These are phyloP conservation scores for Apiospora kogelbergensis DNA, from an alignment of 2,329 filamentous ascomycete species.

Conservation along the genomic window DNA sequence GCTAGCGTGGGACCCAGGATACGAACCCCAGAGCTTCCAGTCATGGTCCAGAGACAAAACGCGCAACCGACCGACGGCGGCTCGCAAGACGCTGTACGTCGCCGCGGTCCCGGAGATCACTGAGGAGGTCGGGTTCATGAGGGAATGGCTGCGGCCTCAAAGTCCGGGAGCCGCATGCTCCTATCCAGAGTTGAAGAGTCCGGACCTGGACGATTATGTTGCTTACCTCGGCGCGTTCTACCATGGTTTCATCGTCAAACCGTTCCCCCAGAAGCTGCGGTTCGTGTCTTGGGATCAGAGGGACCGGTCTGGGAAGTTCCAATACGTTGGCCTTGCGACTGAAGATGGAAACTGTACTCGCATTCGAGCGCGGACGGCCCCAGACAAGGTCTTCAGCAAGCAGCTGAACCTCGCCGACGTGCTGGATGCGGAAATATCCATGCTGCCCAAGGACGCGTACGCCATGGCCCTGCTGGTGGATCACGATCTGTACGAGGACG, in stretches of 20 bases:
- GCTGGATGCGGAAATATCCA: constrained; percentile 53
- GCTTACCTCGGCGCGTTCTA: constrained; percentile 49
- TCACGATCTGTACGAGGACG: constrained; percentile 65
- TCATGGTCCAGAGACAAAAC: constrained; percentile 46
- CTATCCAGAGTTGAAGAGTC: constrained; percentile 11
- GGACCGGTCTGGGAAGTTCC: constrained; percentile 15
- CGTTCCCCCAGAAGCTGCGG: constrained; percentile 36
- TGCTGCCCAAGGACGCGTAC: constrained; percentile 59
- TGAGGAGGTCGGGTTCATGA: constrained; percentile 36
- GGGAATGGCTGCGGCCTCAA: constrained; percentile 37
- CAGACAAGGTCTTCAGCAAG: constrained; percentile 44
- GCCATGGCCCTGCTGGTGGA: constrained; percentile 56
- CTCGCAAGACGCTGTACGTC: constrained; percentile 54
- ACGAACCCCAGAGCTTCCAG: constrained; percentile 50
- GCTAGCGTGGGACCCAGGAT: constrained; percentile 52
- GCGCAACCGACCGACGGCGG: constrained; percentile 48
- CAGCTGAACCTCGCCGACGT: constrained; percentile 63
- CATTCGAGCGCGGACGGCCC: constrained; percentile 50
- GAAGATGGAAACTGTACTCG: constrained; percentile 32
- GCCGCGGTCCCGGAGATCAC: constrained; percentile 43
- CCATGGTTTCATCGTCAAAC: constrained; percentile 50
- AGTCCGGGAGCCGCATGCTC: not conserved
- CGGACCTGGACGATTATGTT: constrained; percentile 30
- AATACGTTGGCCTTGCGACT: constrained; percentile 46
- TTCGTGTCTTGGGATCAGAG: constrained; percentile 50